phyloP scores from a whole-genome alignment of 2,329 filamentous ascomycete genomes.

The Periglandula ipomoeae region DNA sequence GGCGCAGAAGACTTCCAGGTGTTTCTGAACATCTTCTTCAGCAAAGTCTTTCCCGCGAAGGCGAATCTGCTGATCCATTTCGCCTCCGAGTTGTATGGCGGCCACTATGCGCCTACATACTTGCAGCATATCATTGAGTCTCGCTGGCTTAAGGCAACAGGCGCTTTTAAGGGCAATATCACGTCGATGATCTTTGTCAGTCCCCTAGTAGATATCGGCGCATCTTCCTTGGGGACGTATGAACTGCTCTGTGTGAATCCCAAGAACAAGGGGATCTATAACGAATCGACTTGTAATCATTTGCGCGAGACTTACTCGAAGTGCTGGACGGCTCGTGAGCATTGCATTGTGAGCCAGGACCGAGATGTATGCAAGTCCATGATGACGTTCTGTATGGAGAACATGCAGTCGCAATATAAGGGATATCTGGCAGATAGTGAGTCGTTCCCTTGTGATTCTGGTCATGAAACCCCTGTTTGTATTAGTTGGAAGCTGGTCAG shows the following conservation, averaged over 20 bases:
- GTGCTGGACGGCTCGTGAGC: constrained; percentile 67
- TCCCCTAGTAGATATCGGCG: constrained; percentile 9
- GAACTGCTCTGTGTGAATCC: constrained; percentile 10
- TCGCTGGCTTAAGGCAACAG: constrained; percentile 3
- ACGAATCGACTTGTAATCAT: constrained; percentile 10
- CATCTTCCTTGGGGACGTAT: constrained; percentile 6
- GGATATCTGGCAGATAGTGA: neutral
- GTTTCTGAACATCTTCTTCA: constrained; percentile 38
- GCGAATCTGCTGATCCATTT: constrained; percentile 31
- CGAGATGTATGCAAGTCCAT: neutral
- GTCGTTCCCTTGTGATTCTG: neutral
- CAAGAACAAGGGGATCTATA: constrained; percentile 12
- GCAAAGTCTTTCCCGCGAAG: constrained; percentile 32
- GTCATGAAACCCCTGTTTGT: neutral
- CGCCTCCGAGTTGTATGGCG: too few relatives aligned
- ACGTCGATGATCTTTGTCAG: constrained; percentile 25
- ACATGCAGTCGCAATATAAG: neutral
- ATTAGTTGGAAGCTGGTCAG: neutral
- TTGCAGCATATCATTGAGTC: constrained; percentile 12
- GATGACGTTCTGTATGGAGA: constrained; percentile 27
- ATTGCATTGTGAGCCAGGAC: constrained; percentile 45
- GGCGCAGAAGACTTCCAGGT: constrained; percentile 38
- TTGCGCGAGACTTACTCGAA: constrained; percentile 59
- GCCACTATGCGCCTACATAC: constrained; percentile 28
- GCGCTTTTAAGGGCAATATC: constrained; percentile 54